Percentiles rank a stretch among this genome's conserved stretches.
Conservation (phyloP, 306 rosid genomes). For the Rosa lucieae region DNA sequence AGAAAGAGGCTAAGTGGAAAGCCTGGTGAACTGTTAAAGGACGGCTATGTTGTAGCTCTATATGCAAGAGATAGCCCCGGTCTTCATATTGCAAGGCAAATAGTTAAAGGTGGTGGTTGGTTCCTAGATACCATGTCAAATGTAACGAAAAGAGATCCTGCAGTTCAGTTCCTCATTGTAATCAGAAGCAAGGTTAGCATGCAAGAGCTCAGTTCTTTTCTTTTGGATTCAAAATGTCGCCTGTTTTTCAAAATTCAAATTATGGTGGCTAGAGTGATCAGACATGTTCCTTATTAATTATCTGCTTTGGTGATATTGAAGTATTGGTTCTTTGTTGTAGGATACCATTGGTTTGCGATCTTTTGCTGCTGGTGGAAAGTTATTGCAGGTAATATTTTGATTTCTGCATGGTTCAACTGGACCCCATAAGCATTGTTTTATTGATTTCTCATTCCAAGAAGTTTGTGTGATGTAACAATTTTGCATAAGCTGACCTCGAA, state of each 20-base stretch:
- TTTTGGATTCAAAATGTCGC: constrained; percentile 2
- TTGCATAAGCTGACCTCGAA: constrained; percentile 12
- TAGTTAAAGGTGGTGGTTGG: constrained; percentile 96
- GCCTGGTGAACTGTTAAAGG: constrained; percentile 72
- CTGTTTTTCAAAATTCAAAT: constrained; percentile 20
- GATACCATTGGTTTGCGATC: too few species aligned
- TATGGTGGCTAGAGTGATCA: constrained; percentile 19
- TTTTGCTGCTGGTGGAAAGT: constrained; percentile 27
- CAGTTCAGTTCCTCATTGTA: constrained; percentile 81
- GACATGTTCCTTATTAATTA: not conserved
- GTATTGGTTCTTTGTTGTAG: too few species aligned
- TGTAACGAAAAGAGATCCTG: constrained; percentile 96
- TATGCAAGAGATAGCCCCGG: constrained; percentile 69
- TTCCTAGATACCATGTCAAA: constrained; percentile 72
- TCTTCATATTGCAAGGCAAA: constrained; percentile 81
- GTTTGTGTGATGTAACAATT: not conserved
- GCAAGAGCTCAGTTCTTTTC: constrained; percentile 20
- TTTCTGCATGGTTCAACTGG: not conserved
- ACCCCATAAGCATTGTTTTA: not conserved
- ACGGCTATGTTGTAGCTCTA: constrained; percentile 79
- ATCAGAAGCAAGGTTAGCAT: constrained; percentile 81
- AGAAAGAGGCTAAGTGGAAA: constrained; percentile 65
- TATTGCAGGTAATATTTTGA: constrained; percentile 67
- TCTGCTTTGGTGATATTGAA: too few species aligned
- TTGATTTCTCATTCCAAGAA: constrained; percentile 7